Evolutionary conservation across 169 alveolate genomes (phyloP).

Genomic region (Cryptosporidium baileyi): DNA sequence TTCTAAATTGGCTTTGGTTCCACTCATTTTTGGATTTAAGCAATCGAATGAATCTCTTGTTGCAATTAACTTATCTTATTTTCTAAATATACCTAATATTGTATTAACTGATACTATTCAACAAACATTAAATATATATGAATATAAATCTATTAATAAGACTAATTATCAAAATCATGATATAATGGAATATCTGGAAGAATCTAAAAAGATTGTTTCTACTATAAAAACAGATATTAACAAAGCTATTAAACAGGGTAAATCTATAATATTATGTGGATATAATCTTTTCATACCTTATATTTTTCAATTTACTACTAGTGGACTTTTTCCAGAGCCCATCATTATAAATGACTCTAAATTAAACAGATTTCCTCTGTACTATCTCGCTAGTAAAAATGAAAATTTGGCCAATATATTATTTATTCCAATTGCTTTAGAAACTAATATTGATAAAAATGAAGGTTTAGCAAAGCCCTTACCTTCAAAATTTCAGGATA

Average conservation of each 20-base stretch:
- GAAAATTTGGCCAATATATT: not conserved
- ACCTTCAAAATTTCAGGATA: not conserved
- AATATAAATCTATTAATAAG: not conserved
- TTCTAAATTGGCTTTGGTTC: constrained; percentile 40
- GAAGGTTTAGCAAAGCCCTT: not conserved
- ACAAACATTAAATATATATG: constrained; percentile 3
- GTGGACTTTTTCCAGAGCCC: constrained; percentile 37
- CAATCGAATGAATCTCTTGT: constrained; percentile 20
- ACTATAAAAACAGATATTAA: constrained; percentile 8
- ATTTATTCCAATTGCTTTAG: constrained; percentile 21
- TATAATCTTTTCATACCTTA: constrained; percentile 31
- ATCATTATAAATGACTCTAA: not conserved
- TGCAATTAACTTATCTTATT: constrained; percentile 1
- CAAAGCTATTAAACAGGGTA: constrained; percentile 58
- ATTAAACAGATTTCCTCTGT: not conserved
- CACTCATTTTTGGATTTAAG: constrained; percentile 33
- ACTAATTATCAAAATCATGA: not conserved
- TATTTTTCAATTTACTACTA: not conserved
- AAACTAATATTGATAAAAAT: not conserved
- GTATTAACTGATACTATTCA: constrained; percentile 22
- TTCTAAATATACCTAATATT: constrained; percentile 43
- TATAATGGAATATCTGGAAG: not conserved
- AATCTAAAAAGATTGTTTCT: not conserved
- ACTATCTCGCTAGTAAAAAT: not conserved
- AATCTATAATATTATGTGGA: constrained; percentile 47